Percentiles rank a stretch among this genome's conserved stretches.
phyloP scores from a whole-genome alignment of 176 grass and related monocot species.

The Aegilops umbellulata region DNA sequence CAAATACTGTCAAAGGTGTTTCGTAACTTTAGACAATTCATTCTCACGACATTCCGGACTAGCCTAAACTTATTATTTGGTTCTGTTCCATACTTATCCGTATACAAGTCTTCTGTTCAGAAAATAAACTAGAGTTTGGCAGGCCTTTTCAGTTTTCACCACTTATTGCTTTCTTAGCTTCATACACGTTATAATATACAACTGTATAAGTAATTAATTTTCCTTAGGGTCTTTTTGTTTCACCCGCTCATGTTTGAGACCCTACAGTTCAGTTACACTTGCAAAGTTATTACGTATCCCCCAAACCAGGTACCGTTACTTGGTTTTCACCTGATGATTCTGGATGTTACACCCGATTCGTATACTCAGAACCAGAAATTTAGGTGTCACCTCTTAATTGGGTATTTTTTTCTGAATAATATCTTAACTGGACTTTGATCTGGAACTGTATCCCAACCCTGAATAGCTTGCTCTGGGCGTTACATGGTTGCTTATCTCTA shows the following conservation, averaged over 20 bases:
- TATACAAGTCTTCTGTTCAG: not conserved
- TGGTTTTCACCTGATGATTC: not conserved
- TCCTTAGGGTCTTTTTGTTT: not conserved
- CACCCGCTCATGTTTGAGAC: not conserved
- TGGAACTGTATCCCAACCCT: not conserved
- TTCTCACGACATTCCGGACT: not conserved
- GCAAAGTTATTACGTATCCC: not conserved
- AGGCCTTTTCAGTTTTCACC: not conserved
- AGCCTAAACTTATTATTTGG: not conserved
- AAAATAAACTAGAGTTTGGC: not conserved
- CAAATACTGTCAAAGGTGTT: not conserved
- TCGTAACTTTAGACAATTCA: not conserved
- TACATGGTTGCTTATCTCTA: not conserved
- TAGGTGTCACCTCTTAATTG: not conserved
- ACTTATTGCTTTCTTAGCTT: constrained; percentile 22
- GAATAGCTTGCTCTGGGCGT: constrained; percentile 5
- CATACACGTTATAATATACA: not conserved
- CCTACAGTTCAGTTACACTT: not conserved
- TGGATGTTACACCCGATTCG: not conserved
- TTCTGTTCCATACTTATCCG: constrained; percentile 1
- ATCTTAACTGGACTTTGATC: not conserved
- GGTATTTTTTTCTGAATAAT: not conserved
- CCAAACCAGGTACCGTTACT: not conserved
- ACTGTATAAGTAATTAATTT: not conserved
- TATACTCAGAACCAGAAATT: not conserved